Percentiles rank a stretch among this genome's conserved stretches.
phyloP scores from a whole-genome alignment of 208 protist genomes.

The Leishmania lainsoni region DNA sequence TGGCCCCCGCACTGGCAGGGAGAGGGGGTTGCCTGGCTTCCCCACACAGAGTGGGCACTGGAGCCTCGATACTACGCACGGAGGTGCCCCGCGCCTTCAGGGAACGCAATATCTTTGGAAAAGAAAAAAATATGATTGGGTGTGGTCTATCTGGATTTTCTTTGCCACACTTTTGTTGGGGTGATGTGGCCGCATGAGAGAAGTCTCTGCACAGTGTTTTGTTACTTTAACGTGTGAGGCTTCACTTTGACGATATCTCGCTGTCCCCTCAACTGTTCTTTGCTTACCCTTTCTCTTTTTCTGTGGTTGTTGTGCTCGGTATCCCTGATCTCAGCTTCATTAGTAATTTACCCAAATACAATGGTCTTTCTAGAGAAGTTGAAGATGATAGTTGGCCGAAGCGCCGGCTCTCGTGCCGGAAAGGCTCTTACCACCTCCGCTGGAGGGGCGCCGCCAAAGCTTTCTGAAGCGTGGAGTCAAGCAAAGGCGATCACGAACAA shows the following conservation, averaged over 20 bases:
- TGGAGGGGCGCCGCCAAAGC: conserved; percentile 41
- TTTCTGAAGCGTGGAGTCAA: conserved; percentile 58
- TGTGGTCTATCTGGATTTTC: neutral
- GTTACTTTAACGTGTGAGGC: neutral
- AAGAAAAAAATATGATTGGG: neutral
- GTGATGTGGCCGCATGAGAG: neutral
- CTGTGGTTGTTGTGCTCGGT: neutral
- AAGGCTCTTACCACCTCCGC: conserved; percentile 54
- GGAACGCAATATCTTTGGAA: neutral
- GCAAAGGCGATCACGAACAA: conserved; percentile 66
- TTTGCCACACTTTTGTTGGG: neutral
- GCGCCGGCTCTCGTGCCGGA: conserved; percentile 39
- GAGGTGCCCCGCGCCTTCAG: neutral
- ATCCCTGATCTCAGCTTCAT: neutral
- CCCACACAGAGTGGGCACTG: neutral
- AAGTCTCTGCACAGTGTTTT: neutral
- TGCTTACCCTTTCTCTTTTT: neutral
- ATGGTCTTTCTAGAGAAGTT: conserved; percentile 77
- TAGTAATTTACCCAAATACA: neutral
- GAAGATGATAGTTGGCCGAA: conserved; percentile 75
- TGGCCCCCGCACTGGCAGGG: neutral
- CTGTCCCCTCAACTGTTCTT: neutral
- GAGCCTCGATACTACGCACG: neutral
- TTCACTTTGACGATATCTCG: neutral
- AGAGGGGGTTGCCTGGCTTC: neutral